phyloP scores from a whole-genome alignment of 768 basidiomycete species.

The Boletus sp. region DNA sequence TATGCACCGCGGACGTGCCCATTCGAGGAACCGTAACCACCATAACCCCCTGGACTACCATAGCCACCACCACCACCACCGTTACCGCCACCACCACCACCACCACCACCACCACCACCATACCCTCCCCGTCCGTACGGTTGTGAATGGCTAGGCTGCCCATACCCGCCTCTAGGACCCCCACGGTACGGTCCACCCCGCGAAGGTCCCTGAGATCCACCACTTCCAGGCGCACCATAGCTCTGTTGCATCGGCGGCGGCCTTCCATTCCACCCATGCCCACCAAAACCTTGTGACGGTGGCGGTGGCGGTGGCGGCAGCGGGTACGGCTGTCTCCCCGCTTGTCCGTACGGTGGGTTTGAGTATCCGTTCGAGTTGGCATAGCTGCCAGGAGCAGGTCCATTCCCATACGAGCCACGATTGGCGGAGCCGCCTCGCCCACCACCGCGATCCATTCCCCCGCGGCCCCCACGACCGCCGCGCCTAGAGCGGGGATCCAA shows the following conservation, averaged over 20 bases:
- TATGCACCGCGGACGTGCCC: slow-evolving; percentile 39
- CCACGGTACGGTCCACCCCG: slow-evolving; percentile 29
- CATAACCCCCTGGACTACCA: slow-evolving; percentile 24
- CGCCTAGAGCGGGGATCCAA: slow-evolving; percentile 61
- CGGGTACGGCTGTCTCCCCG: slow-evolving; percentile 19
- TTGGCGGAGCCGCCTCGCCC: slow-evolving; percentile 30
- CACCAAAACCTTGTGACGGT: slow-evolving; percentile 28
- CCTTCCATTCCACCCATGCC: slow-evolving; percentile 32
- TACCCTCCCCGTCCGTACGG: slow-evolving; percentile 28
- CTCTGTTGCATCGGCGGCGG: slow-evolving; percentile 27
- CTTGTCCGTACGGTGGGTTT: slow-evolving; percentile 17
- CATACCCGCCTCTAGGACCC: slow-evolving; percentile 25
- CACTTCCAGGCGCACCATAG: slow-evolving; percentile 33
- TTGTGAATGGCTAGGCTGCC: slow-evolving; percentile 18
- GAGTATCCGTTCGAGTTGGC: slow-evolving; percentile 18
- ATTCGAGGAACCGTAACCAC: slow-evolving; percentile 31
- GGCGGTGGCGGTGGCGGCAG: background rate
- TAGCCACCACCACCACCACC: background rate
- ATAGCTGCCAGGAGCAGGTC: slow-evolving; percentile 5
- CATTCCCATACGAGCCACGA: slow-evolving; percentile 24
- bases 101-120: slow-evolving; percentile 16
- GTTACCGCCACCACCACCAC: too few relatives aligned
- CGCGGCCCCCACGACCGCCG: slow-evolving; percentile 46
- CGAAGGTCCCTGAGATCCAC: slow-evolving; percentile 26
- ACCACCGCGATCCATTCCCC: slow-evolving; percentile 36